Conservation (phyloP, 768 basidiomycete species). For the Sistotremastrum niveocremeum region DNA sequence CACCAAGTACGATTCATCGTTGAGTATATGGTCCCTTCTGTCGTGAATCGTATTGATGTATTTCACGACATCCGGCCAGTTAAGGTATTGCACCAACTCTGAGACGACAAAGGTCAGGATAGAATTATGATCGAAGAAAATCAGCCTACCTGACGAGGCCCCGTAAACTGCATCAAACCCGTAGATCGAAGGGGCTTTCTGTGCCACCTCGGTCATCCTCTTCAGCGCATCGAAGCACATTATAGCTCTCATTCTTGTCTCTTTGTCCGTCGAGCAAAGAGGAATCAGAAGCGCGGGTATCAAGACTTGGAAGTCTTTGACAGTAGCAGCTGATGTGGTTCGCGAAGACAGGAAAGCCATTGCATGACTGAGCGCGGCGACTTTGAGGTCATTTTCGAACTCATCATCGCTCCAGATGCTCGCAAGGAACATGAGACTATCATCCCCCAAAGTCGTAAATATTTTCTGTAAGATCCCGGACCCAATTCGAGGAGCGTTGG, state of each 20-base stretch:
- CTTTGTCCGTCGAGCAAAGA: slow-evolving; percentile 30
- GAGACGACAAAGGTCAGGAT: slow-evolving; percentile 12
- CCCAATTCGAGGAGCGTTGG: slow-evolving; percentile 35
- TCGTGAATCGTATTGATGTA: slow-evolving; percentile 42
- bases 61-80: slow-evolving; percentile 43
- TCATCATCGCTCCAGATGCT: slow-evolving; percentile 38
- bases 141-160: slow-evolving; percentile 33
- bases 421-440: slow-evolving; percentile 68
- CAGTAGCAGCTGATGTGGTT: slow-evolving; percentile 29
- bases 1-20: slow-evolving; percentile 45
- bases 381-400: slow-evolving; percentile 10
- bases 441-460: slow-evolving; percentile 55
- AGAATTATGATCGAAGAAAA: slow-evolving; percentile 1
- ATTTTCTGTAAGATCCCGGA: slow-evolving; percentile 45
- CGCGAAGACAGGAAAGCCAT: slow-evolving; percentile 74
- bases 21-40: slow-evolving; percentile 39
- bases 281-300: slow-evolving; percentile 56
- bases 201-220: slow-evolving; percentile 20
- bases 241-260: slow-evolving; percentile 36
- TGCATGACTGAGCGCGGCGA: slow-evolving; percentile 59
- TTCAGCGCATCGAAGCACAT: slow-evolving; percentile 40
- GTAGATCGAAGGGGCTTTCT: slow-evolving; percentile 45
- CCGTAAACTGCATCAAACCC: slow-evolving; percentile 67
- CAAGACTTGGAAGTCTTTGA: slow-evolving; percentile 68
- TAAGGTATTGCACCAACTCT: slow-evolving; percentile 52